Evolutionary conservation across 2,329 filamentous ascomycete species (phyloP), one percentile per base, ranked within the genome.

Genomic region (Myrmaecium sp.): DNA sequence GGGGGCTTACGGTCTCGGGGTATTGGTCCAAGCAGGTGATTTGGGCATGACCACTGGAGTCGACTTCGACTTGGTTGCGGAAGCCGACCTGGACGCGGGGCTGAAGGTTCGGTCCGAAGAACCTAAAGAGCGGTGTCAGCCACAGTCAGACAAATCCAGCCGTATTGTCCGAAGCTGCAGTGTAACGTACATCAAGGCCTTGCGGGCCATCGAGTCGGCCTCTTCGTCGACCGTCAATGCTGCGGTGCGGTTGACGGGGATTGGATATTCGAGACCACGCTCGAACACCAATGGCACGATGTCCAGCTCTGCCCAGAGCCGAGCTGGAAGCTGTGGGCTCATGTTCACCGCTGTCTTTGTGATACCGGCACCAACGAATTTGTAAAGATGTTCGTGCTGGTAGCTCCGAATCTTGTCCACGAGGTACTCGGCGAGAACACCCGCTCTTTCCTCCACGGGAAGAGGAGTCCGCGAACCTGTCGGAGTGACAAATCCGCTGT

Each of bases 201-300:
- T 84, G 33, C 80, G 64, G 2, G 74, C 74, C 66, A 84, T 77
- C 1, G 74, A 78, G 44, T 86, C 80, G 2, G 80, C 78, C 47
- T 83, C 73, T 45, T 89, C 80, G 39, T 84, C 80, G 4, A 83
- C 62, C n/a, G 62, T 55, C 43, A 70, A 69, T 17, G 54, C 47
- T 23, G 62, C 55, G 60, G 64, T 67, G 34, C 23, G 21, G 14
- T 27, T 20, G 9, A 16, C n/a, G n/a, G n/a, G n/a, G n/a, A n/a
- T 12, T 18, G 14, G 25, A 10, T 23, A 15, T 11, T 38, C 36
- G 7, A 35, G 17, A 9, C 30, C 30, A 17, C 38, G 39, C 18
- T 38, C 35, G 11, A 82, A 60, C 3, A 76, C 64, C 21, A 86
- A 59, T 1, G 77, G 74, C 3, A 86, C 66, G 30, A 84, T 69